A percentile compares a stretch with the other conserved stretches of the same genome.
These are phyloP conservation scores for Bipolaris zeicola DNA, from an alignment of 2,329 filamentous ascomycete species.

Conservation along the genomic window DNA sequence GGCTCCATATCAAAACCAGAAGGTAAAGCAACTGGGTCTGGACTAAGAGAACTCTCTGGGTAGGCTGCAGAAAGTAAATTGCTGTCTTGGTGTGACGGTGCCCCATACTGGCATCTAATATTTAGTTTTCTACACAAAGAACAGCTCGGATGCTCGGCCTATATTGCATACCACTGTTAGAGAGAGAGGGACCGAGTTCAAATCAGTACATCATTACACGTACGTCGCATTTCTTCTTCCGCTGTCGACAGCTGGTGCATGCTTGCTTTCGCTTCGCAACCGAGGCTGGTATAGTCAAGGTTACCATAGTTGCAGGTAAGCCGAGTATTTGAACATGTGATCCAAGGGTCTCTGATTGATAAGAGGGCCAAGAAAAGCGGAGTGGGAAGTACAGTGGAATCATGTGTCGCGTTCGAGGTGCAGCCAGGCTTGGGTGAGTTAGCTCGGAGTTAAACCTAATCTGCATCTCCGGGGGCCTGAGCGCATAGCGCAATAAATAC, in stretches of 20 bases:
- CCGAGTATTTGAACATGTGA: not conserved
- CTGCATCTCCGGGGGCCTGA: too few relatives aligned
- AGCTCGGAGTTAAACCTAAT: conserved; percentile 12
- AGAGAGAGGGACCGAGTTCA: conserved; percentile 6
- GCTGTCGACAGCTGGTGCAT: conserved; percentile 39
- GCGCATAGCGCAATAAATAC: too few relatives aligned
- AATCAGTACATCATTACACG: not conserved
- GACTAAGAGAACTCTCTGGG: not conserved
- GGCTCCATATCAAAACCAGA: not conserved
- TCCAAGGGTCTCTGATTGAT: not conserved
- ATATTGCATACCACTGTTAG: conserved; percentile 5
- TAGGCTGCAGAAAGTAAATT: not conserved
- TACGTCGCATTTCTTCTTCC: conserved; percentile 45
- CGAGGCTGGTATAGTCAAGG: conserved; percentile 31
- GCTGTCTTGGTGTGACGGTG: not conserved
- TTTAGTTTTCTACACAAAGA: conserved; percentile 33
- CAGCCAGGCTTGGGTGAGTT: not conserved
- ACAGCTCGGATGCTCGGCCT: conserved; percentile 35
- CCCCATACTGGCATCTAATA: conserved; percentile 30
- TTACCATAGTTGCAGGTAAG: conserved; percentile 19
- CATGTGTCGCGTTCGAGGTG: not conserved
- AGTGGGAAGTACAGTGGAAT: not conserved
- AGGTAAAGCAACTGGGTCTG: not conserved
- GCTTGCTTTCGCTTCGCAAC: conserved; percentile 43
- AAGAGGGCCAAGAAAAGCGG: not conserved